Percentiles rank a stretch among this genome's conserved stretches.
phyloP scores from a whole-genome alignment of 2,329 filamentous ascomycete species.

The Tolypocladium paradoxum region DNA sequence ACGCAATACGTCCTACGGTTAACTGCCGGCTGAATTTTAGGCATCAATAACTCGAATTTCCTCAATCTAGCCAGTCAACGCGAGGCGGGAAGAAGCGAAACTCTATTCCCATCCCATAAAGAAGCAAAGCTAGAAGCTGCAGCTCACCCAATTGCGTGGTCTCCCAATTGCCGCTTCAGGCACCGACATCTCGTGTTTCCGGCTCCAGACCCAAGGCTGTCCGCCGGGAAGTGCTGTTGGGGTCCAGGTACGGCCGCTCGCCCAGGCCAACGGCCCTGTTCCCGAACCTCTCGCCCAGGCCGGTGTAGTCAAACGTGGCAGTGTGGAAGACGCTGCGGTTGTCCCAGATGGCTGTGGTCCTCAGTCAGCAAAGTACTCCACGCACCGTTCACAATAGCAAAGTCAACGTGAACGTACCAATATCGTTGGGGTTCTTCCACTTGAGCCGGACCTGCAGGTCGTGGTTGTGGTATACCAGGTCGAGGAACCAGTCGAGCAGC shows the following conservation, averaged over 20 bases:
- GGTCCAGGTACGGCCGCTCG: constrained; percentile 43
- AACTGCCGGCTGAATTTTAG: too few relatives aligned
- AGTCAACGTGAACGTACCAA: constrained; percentile 11
- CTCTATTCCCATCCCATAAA: too few relatives aligned
- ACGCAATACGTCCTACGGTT: too few relatives aligned
- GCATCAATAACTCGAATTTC: too few relatives aligned
- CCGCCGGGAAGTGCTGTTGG: constrained; percentile 19
- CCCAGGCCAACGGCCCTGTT: constrained; percentile 41
- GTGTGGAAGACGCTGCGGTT: constrained; percentile 46
- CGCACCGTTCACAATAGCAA: background rate
- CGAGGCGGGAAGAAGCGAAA: too few relatives aligned
- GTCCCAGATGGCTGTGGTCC: constrained; percentile 41
- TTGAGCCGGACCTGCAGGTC: constrained; percentile 40
- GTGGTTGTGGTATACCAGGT: constrained; percentile 42
- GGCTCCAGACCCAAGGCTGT: constrained; percentile 3
- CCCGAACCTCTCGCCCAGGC: constrained; percentile 34
- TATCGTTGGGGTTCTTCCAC: constrained; percentile 34
- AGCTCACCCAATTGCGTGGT: too few relatives aligned
- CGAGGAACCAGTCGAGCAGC: constrained; percentile 40
- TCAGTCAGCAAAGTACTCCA: background rate
- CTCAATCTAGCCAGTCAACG: too few relatives aligned
- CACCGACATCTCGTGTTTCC: background rate
- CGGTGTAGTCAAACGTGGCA: constrained; percentile 41
- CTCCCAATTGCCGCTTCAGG: too few relatives aligned
- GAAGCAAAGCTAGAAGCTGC: too few relatives aligned